Evolutionary conservation across 192 early-diverging fungal genomes (phyloP), one percentile per base, ranked within the genome.

Genomic region (Dissophora ornata): DNA sequence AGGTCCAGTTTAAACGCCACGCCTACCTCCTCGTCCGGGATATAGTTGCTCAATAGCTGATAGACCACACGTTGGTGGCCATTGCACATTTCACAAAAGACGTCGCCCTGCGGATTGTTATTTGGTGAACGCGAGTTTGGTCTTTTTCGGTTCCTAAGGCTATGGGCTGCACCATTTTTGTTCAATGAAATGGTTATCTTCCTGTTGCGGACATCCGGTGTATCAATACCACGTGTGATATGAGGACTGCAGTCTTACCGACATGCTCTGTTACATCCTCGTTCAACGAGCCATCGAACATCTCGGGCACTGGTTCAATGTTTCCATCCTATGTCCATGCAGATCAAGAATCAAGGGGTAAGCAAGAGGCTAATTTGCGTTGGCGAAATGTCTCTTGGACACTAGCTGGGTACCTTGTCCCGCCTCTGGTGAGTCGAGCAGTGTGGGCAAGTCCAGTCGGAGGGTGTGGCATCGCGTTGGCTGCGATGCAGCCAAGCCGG

Each of bases 21-120:
- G n/a, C 57, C 41, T 77, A 77, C 73, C 15, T 77, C 59, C 19
- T 77, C 73, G 10, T 67, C 73, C 19, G 73, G 73, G 6, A 77
- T 77, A 21, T 77, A 77, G 59, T 67, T 77, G 59, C 73, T 77
- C 4, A 77, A 33, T 2, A 77, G 53, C 25, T 77, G 73, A 30
- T 77, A 77, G 0, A 77, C 64, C 7, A 77, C 65, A 6, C 73
- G 42, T 32, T 77, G 73, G 22, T 77, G 64, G 1, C 63, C 46
- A 40, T 57, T 77, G 21, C 73, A 77, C n/a, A 49, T 67, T 24
- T 77, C 73, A 22, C 73, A 77, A 40, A 77, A 77, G 11, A 77
- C 5, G 8, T 62, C 59, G n/a, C 51, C 57, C 46, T 67, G 48
- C 9, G 51, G 2, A 16, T 33, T 5, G 6, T 29, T 32, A n/a